phyloP scores from a whole-genome alignment of 2,329 filamentous ascomycete species.

The Clonostachys chloroleuca region DNA sequence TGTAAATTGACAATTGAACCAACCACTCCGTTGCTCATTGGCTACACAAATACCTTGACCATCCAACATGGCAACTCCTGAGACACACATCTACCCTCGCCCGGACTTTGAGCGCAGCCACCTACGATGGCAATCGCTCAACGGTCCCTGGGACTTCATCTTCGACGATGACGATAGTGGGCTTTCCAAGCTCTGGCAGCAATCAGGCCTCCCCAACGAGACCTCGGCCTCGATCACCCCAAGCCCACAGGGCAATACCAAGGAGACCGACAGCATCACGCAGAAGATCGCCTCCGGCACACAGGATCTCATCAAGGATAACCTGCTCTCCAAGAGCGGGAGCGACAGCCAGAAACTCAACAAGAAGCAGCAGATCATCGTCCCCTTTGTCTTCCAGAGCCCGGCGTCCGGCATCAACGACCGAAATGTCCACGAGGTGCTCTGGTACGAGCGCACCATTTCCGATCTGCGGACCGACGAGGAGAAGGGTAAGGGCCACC shows the following conservation, averaged over 20 bases:
- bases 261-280: conserved; percentile 20
- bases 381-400: conserved; percentile 63
- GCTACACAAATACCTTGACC: neutral
- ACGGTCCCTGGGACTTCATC: conserved; percentile 59
- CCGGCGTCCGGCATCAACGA: conserved; percentile 59
- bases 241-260: conserved; percentile 17
- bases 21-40: neutral
- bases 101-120: conserved; percentile 57
- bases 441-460: conserved; percentile 60
- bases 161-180: conserved; percentile 63
- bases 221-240: conserved; percentile 18
- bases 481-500: conserved; percentile 32
- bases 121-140: conserved; percentile 55
- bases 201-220: conserved; percentile 39
- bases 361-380: conserved; percentile 48
- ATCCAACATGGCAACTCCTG: neutral
- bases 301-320: conserved; percentile 39
- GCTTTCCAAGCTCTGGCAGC: conserved; percentile 46
- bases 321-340: conserved; percentile 23
- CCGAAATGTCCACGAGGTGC: conserved; percentile 58
- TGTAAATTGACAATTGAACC: neutral
- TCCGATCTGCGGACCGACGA: conserved; percentile 38
- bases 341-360: conserved; percentile 21
- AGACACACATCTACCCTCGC: conserved; percentile 45
- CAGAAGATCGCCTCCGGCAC: conserved; percentile 45